Evolutionary conservation across 768 basidiomycete genomes (phyloP), one percentile per base, ranked within the genome.

Genomic region (Lepiota brunneoincarnata): DNA sequence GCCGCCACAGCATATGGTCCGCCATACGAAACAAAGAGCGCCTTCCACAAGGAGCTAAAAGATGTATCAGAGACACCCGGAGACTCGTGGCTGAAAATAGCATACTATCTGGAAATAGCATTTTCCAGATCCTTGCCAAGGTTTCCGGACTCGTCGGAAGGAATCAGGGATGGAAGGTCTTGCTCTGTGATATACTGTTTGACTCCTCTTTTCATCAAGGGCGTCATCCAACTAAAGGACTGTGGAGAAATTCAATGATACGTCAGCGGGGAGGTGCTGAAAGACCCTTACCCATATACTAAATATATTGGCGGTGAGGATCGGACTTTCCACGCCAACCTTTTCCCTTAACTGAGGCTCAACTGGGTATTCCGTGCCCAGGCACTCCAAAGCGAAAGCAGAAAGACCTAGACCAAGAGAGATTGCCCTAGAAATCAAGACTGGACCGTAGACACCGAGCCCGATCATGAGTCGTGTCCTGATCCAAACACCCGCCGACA

Each of bases 221-320:
- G 79, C 1, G 90, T 91, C 75, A 98, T 80, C 93, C 93, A 98
- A 0, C 75, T 71, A 64, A 98, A 98, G 0, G 84, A 86, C 80
- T 81, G 28, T 9, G 49, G 12, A 36, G 5, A 21, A 7, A 2
- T n/a, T 51, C 52, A n/a, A 49, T 41, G n/a, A 18, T 6, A 44
- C 20, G 35, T 6, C 26, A 10, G 43, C 20, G n/a, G 49, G n/a
- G 1, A 12, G 35, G 54, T 18, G 36, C 24, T 20, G 38, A 36
- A 24, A 26, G n/a, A 17, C 21, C 64, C 69, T 21, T 60, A 78
- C 78, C 78, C 87, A 92, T 36, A 81, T 75, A 62, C 88, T 91
- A 65, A 84, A 95, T 18, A 93, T 72, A 64, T 92, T 94, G 15
- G 93, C 89, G 0, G 82, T 86, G 15, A 87, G 61, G 1, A 86